These are phyloP conservation scores for Capsicum chinense DNA, from an alignment of 257 asterid genomes.

Conservation along the genomic window DNA sequence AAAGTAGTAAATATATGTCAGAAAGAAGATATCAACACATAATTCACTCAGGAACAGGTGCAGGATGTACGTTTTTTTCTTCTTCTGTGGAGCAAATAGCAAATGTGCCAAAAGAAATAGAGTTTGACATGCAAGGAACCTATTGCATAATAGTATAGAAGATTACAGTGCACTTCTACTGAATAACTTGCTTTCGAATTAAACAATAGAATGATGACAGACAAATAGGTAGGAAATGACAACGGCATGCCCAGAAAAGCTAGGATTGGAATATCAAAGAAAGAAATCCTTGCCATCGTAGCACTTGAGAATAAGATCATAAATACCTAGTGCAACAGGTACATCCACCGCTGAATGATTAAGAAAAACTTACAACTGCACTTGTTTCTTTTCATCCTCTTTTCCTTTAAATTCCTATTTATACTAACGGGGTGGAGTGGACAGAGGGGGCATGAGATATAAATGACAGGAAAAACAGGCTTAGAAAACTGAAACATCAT, in stretches of 20 bases:
- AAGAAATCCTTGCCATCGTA: neutral
- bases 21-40: neutral
- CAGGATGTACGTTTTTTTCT: neutral
- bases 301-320: neutral
- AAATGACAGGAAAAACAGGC: neutral
- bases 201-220: neutral
- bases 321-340: neutral
- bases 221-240: neutral
- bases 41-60: constrained; percentile 6
- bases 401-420: neutral
- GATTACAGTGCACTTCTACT: neutral
- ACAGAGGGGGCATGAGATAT: neutral
- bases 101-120: neutral
- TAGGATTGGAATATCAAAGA: neutral
- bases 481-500: neutral
- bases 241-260: neutral
- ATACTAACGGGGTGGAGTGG: neutral
- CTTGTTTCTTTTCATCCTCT: neutral
- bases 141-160: constrained; percentile 7
- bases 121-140: constrained; percentile 2
- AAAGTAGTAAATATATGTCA: neutral
- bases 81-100: neutral
- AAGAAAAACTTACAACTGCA: neutral
- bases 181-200: neutral
- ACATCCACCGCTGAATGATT: neutral